Conservation (phyloP, 257 asterid species). For the Solanum arcanum region DNA sequence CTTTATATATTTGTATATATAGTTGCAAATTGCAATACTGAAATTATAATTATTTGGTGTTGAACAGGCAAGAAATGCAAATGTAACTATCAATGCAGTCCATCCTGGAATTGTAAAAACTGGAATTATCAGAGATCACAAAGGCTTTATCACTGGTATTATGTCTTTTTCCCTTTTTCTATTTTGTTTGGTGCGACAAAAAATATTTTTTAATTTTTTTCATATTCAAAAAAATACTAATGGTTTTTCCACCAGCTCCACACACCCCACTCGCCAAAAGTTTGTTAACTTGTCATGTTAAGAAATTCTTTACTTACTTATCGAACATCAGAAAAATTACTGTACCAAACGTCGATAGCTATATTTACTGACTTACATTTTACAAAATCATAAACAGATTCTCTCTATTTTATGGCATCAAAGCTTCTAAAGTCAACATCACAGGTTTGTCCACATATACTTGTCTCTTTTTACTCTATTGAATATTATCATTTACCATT, state of each 20-base stretch:
- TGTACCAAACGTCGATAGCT: background rate
- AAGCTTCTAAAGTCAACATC: conserved; percentile 83
- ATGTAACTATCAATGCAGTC: conserved; percentile 81
- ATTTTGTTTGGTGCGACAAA: background rate
- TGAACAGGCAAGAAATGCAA: conserved; percentile 68
- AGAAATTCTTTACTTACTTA: background rate
- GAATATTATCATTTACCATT: background rate
- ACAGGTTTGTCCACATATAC: conserved; percentile 57
- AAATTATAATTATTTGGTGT: background rate
- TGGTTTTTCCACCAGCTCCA: background rate
- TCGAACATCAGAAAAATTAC: background rate
- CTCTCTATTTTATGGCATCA: conserved; percentile 82
- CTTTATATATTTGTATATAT: background rate
- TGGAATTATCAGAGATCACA: conserved; percentile 84
- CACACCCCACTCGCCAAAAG: background rate
- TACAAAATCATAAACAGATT: conserved; percentile 35
- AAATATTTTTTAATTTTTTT: background rate
- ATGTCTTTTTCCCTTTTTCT: conserved; percentile 1
- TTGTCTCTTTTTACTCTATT: conserved; percentile 3
- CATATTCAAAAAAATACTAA: background rate
- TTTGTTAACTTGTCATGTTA: background rate
- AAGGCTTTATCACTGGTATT: conserved; percentile 88
- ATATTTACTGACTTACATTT: background rate
- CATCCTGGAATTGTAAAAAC: conserved; percentile 96
- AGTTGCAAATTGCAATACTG: background rate